Conservation (phyloP, 805 yeast species). For the Teunomyces lycoperdinae region DNA sequence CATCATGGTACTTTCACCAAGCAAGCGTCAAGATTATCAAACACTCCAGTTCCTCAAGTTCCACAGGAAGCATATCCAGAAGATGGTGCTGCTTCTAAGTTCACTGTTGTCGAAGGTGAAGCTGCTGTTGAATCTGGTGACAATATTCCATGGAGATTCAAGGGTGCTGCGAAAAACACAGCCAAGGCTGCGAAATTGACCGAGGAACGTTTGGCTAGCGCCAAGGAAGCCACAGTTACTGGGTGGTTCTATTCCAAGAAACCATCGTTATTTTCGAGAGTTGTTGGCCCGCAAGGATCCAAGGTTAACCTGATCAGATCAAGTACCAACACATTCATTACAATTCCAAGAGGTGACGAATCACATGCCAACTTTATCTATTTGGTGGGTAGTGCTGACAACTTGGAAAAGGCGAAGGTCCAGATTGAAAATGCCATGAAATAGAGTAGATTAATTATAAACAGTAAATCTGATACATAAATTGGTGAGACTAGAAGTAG, state of each 20-base stretch:
- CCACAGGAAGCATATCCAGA: slow-evolving; percentile 47
- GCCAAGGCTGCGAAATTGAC: slow-evolving; percentile 52
- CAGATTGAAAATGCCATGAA: slow-evolving; percentile 10
- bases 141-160: slow-evolving; percentile 65
- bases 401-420: slow-evolving; percentile 37
- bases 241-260: slow-evolving; percentile 65
- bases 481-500: background rate
- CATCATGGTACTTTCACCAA: slow-evolving; percentile 52
- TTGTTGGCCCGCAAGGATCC: slow-evolving; percentile 77
- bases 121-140: slow-evolving; percentile 23
- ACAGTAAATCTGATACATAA: background rate
- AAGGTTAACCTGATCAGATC: slow-evolving; percentile 61
- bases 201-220: slow-evolving; percentile 46
- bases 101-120: slow-evolving; percentile 41
- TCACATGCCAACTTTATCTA: slow-evolving; percentile 51
- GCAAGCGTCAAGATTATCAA: slow-evolving; percentile 50
- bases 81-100: slow-evolving; percentile 38
- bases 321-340: slow-evolving; percentile 54
- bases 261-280: slow-evolving; percentile 51
- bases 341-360: slow-evolving; percentile 60
- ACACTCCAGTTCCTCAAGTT: slow-evolving; percentile 42
- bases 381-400: slow-evolving; percentile 58
- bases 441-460: background rate
- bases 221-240: slow-evolving; percentile 42
- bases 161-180: slow-evolving; percentile 49